These are phyloP conservation scores for Cocos nucifera DNA, from an alignment of 176 grass and related monocot genomes.

Conservation along the genomic window DNA sequence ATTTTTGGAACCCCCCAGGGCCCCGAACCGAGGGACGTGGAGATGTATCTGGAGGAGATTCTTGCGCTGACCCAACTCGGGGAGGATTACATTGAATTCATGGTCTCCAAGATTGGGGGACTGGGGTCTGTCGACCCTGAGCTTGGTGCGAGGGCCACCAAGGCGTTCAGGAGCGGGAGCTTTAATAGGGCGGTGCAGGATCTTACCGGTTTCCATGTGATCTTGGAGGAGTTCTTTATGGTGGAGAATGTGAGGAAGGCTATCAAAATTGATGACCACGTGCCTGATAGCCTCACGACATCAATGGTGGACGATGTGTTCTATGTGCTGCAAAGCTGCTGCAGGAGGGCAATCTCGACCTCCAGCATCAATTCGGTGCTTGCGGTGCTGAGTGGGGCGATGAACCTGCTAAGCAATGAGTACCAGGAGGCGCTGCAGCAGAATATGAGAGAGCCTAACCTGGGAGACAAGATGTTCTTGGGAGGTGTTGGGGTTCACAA, in stretches of 20 bases:
- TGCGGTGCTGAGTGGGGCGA: constrained; percentile 63
- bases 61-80: constrained; percentile 78
- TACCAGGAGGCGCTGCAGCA: constrained; percentile 87
- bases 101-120: constrained; percentile 85
- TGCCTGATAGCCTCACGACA: constrained; percentile 53
- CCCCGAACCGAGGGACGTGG: constrained; percentile 70
- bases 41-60: constrained; percentile 85
- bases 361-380: constrained; percentile 81
- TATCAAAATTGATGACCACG: constrained; percentile 66
- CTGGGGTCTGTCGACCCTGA: constrained; percentile 58
- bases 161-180: constrained; percentile 64
- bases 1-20: constrained; percentile 45
- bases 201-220: constrained; percentile 80
- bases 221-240: constrained; percentile 98
- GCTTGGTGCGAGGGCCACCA: constrained; percentile 53
- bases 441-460: constrained; percentile 72
- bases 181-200: constrained; percentile 70
- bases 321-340: constrained; percentile 84
- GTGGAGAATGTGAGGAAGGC: constrained; percentile 95
- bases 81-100: constrained; percentile 86
- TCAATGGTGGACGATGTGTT: constrained; percentile 95
- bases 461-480: constrained; percentile 80
- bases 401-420: constrained; percentile 68
- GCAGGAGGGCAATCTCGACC: constrained; percentile 65
- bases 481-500: constrained; percentile 82